Conservation (phyloP, 495 filamentous ascomycete species). For the Wilcoxina mikolae region DNA sequence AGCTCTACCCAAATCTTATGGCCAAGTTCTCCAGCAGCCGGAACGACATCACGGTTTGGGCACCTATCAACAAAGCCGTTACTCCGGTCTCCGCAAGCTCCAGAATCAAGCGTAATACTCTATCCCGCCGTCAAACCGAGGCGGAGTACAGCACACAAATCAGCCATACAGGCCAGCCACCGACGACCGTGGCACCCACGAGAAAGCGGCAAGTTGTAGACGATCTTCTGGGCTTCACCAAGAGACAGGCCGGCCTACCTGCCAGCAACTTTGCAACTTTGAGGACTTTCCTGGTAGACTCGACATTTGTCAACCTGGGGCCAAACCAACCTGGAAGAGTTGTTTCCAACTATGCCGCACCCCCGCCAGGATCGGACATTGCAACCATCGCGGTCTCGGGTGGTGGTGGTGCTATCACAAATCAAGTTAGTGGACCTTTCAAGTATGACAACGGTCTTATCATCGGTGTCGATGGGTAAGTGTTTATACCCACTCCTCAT, state of each 20-base stretch:
- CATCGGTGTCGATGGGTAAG: background rate
- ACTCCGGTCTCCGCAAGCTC: background rate
- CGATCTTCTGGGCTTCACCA: background rate
- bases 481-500: background rate
- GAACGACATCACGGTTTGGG: background rate
- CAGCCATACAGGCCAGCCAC: background rate
- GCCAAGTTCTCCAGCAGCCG: background rate
- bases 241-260: background rate
- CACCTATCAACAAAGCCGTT: background rate
- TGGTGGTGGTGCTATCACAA: background rate
- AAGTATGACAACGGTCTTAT: slow-evolving; percentile 1
- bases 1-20: background rate
- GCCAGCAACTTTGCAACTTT: slow-evolving; percentile 1
- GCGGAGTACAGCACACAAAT: background rate
- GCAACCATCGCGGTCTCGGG: background rate
- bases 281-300: background rate
- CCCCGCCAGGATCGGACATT: background rate
- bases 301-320: background rate
- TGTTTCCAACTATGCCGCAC: background rate
- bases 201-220: background rate
- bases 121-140: background rate
- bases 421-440: background rate
- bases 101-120: background rate
- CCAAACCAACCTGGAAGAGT: background rate
- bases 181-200: background rate